Percentiles rank a stretch among this genome's conserved stretches.
These are phyloP conservation scores for Geranium rotundifolium DNA, from an alignment of 345 rosid genomes.

Conservation along the genomic window DNA sequence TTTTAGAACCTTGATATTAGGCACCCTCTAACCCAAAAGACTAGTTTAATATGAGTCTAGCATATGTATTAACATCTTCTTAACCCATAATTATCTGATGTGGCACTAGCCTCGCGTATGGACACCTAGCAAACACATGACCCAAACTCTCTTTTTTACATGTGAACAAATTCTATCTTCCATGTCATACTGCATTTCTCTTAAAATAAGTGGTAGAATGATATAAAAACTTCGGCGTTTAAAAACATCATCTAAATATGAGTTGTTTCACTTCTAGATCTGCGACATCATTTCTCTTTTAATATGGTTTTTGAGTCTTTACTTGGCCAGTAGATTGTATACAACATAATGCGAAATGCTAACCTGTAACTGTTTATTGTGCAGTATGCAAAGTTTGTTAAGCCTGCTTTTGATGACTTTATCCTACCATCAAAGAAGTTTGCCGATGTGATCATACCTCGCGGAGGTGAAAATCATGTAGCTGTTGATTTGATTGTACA, in stretches of 20 bases:
- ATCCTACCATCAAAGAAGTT: conserved; percentile 88
- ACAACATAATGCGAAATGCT: background rate
- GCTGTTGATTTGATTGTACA: conserved; percentile 94
- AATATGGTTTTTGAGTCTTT: background rate
- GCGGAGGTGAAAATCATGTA: conserved; percentile 94
- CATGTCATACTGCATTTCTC: background rate
- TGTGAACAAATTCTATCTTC: background rate
- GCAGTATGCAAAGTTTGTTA: conserved; percentile 96
- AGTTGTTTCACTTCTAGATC: too few species aligned
- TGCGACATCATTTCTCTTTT: too few species aligned
- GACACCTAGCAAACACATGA: too few species aligned
- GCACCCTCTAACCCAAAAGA: too few species aligned
- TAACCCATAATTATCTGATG: too few species aligned
- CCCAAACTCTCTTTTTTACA: too few species aligned
- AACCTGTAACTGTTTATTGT: background rate
- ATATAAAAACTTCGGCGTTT: background rate
- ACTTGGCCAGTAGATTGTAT: background rate
- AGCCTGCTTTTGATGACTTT: conserved; percentile 98
- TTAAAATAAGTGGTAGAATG: too few species aligned
- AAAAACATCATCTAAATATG: background rate
- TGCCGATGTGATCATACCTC: conserved; percentile 91
- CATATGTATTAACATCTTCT: too few species aligned
- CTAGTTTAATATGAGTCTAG: too few species aligned
- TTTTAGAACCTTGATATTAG: too few species aligned
- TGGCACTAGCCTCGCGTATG: too few species aligned